These are phyloP conservation scores for Podaxis sp. DNA, from an alignment of 768 basidiomycete species.

Conservation along the genomic window DNA sequence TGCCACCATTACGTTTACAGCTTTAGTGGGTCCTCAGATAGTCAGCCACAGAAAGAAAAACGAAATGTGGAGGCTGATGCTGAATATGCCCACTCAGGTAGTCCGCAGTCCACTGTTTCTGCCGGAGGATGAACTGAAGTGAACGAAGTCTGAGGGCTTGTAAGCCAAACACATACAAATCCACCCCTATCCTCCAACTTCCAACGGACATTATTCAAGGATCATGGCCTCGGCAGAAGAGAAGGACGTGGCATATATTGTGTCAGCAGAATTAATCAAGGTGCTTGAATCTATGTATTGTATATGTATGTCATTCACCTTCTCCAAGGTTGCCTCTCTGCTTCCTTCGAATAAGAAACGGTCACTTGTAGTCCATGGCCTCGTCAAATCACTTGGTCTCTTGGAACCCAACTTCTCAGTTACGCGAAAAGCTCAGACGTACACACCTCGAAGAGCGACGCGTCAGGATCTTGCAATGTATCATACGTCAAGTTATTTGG, in stretches of 20 bases:
- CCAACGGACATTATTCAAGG: not conserved
- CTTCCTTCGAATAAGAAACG: slow-evolving; percentile 72
- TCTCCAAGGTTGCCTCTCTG: slow-evolving; percentile 39
- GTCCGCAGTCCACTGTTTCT: not conserved
- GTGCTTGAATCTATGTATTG: slow-evolving; percentile 26
- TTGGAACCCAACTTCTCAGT: slow-evolving; percentile 32
- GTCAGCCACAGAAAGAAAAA: no score
- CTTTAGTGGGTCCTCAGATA: no score
- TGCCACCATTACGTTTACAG: no score
- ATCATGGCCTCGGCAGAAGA: not conserved
- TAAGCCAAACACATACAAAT: not conserved
- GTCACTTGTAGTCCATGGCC: slow-evolving; percentile 64
- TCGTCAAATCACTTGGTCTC: slow-evolving; percentile 54
- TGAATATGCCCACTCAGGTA: not conserved
- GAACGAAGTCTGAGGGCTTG: not conserved
- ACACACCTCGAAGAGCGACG: slow-evolving; percentile 56
- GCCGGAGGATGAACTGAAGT: not conserved
- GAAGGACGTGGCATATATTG: slow-evolving; percentile 44
- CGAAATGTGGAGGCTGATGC: no score
- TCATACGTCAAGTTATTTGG: slow-evolving; percentile 72
- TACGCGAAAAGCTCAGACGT: slow-evolving; percentile 37
- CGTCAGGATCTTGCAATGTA: slow-evolving; percentile 60
- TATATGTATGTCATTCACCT: not conserved
- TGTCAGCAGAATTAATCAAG: slow-evolving; percentile 58
- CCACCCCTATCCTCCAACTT: not conserved